Evolutionary conservation across 2,329 filamentous ascomycete species (phyloP).

Genomic region (Ceratocystis eucalypticola): DNA sequence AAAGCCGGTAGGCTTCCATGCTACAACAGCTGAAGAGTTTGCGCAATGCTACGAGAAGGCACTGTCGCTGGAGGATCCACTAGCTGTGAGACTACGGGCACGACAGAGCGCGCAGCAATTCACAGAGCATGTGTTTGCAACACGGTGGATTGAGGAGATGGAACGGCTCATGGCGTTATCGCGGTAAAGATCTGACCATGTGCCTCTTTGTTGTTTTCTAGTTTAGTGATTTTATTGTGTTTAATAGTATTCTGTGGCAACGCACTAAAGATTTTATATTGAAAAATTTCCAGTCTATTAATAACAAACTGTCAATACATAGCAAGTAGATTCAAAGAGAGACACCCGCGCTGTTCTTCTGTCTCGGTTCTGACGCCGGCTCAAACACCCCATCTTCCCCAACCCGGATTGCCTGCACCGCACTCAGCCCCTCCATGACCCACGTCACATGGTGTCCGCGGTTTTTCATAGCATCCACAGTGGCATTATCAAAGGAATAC

Average conservation of each 20-base stretch:
- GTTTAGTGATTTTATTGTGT: neutral
- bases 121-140: constrained; percentile 72
- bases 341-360: constrained; percentile 55
- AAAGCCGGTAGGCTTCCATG: constrained; percentile 71
- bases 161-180: constrained; percentile 49
- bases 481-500: constrained; percentile 50
- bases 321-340: constrained; percentile 26
- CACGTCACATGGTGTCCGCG: constrained; percentile 61
- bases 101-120: constrained; percentile 70
- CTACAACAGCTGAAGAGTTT: constrained; percentile 64
- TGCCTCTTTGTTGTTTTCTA: neutral
- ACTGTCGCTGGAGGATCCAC: constrained; percentile 54
- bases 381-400: constrained; percentile 57
- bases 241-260: constrained; percentile 10
- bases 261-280: neutral
- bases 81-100: constrained; percentile 63
- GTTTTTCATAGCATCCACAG: constrained; percentile 46
- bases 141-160: constrained; percentile 64
- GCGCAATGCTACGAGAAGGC: constrained; percentile 68
- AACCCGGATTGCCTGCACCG: constrained; percentile 55
- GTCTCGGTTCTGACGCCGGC: constrained; percentile 62
- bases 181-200: constrained; percentile 19
- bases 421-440: constrained; percentile 48
- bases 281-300: too few relatives aligned
- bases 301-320: too few relatives aligned